A percentile compares a stretch with the other conserved stretches of the same genome.
These are phyloP conservation scores for Millerozyma acaciae DNA, from an alignment of 805 yeast species.

Conservation along the genomic window DNA sequence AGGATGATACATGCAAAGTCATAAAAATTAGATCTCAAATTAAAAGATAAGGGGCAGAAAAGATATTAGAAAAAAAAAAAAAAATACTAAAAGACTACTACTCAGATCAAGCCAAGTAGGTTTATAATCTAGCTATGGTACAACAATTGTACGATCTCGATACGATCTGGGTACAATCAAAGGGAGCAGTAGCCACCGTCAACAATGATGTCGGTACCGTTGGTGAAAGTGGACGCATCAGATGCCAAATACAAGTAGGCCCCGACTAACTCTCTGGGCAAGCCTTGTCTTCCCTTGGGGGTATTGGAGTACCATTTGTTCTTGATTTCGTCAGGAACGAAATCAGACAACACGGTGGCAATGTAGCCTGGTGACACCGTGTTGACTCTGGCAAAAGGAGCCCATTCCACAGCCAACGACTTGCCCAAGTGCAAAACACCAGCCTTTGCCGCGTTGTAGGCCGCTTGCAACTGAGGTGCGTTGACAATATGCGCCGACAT, in stretches of 20 bases:
- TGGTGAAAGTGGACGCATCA: conserved; percentile 74
- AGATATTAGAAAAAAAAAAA: background rate
- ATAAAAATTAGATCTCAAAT: no score
- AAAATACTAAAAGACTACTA: conserved; percentile 1
- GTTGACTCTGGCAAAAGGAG: conserved; percentile 79
- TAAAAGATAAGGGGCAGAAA: no score
- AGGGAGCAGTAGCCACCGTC: conserved; percentile 74
- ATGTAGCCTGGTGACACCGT: conserved; percentile 85
- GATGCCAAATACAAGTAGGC: conserved; percentile 78
- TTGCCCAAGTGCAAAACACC: conserved; percentile 72
- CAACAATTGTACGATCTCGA: no score
- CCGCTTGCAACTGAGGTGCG: conserved; percentile 82
- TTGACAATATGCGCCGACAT: conserved; percentile 88
- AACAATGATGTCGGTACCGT: conserved; percentile 71
- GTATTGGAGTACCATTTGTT: conserved; percentile 37
- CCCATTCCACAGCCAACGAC: conserved; percentile 85
- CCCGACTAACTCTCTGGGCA: conserved; percentile 71
- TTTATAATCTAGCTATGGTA: no score
- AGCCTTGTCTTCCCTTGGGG: conserved; percentile 77
- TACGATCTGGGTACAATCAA: conserved; percentile 26
- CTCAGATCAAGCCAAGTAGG: no score
- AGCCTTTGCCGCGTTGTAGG: conserved; percentile 85
- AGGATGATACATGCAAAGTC: no score
- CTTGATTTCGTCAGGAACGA: conserved; percentile 34
- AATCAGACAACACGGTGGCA: conserved; percentile 57